These are phyloP conservation scores for Hericium rajendrae DNA, from an alignment of 768 basidiomycete species.

Conservation along the genomic window DNA sequence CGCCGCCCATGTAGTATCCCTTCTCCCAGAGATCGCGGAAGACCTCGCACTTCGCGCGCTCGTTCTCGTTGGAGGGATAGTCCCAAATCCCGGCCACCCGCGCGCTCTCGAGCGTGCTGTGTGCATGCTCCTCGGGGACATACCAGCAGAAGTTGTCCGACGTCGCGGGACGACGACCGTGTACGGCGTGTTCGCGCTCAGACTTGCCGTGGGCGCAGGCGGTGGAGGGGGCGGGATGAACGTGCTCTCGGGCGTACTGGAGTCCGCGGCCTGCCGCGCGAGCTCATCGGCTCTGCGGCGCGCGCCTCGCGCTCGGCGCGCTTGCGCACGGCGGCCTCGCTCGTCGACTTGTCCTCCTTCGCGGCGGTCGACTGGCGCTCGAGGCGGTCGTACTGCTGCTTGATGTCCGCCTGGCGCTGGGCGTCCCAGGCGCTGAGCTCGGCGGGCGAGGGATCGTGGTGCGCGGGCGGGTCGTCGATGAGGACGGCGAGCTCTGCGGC, in stretches of 20 bases:
- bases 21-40: slow-evolving; percentile 76
- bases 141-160: slow-evolving; percentile 70
- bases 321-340: slow-evolving; percentile 59
- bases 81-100: slow-evolving; percentile 64
- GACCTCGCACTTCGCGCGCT: slow-evolving; percentile 70
- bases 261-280: neutral
- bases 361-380: slow-evolving; percentile 38
- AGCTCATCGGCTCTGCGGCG: neutral
- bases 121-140: slow-evolving; percentile 30
- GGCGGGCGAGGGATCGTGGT: slow-evolving; percentile 35
- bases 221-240: slow-evolving; percentile 4
- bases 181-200: slow-evolving; percentile 22
- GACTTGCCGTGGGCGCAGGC: slow-evolving; percentile 4
- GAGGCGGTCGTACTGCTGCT: slow-evolving; percentile 39
- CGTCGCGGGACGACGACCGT: slow-evolving; percentile 59
- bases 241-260: neutral
- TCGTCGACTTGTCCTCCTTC: slow-evolving; percentile 30
- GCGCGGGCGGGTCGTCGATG: slow-evolving; percentile 59
- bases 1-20: slow-evolving; percentile 81
- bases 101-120: slow-evolving; percentile 50
- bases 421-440: slow-evolving; percentile 47
- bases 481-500: slow-evolving; percentile 63
- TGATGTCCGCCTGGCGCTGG: slow-evolving; percentile 35
- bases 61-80: slow-evolving; percentile 54
- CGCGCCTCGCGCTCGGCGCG: slow-evolving; percentile 57